Conservation (phyloP, 805 yeast species). For the Zygosaccharomyces bailii region DNA sequence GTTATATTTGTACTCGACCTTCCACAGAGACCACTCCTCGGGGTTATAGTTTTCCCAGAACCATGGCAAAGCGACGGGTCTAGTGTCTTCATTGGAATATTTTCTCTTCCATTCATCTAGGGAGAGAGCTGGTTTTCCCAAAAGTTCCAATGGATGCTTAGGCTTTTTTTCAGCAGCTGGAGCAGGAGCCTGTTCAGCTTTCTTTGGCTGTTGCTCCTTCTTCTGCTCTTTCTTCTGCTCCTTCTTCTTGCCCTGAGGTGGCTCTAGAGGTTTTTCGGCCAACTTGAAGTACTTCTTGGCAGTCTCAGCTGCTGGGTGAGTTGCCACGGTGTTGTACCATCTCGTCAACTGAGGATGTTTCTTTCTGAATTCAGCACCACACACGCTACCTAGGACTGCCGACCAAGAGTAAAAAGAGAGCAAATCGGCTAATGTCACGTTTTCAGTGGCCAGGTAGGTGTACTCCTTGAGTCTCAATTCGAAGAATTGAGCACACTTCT, state of each 20-base stretch:
- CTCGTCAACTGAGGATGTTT: constrained; percentile 60
- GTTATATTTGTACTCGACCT: constrained; percentile 91
- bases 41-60: constrained; percentile 94
- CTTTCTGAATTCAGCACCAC: constrained; percentile 63
- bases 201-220: constrained; percentile 41
- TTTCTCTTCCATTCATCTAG: constrained; percentile 91
- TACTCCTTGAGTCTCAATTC: constrained; percentile 58
- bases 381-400: constrained; percentile 44
- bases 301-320: constrained; percentile 46
- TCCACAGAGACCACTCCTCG: constrained; percentile 89
- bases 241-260: constrained; percentile 50
- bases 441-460: constrained; percentile 77
- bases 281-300: constrained; percentile 51
- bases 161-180: constrained; percentile 61
- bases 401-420: constrained; percentile 21
- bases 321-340: constrained; percentile 63
- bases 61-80: constrained; percentile 89
- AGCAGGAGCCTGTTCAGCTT: constrained; percentile 31
- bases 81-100: constrained; percentile 95
- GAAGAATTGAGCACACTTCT: constrained; percentile 40
- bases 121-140: constrained; percentile 61
- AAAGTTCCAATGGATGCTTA: constrained; percentile 83
- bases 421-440: constrained; percentile 42
- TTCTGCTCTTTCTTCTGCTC: constrained; percentile 42
- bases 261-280: constrained; percentile 53